Evolutionary conservation across 345 rosid genomes (phyloP).

Genomic region (Hibiscus mutabilis): DNA sequence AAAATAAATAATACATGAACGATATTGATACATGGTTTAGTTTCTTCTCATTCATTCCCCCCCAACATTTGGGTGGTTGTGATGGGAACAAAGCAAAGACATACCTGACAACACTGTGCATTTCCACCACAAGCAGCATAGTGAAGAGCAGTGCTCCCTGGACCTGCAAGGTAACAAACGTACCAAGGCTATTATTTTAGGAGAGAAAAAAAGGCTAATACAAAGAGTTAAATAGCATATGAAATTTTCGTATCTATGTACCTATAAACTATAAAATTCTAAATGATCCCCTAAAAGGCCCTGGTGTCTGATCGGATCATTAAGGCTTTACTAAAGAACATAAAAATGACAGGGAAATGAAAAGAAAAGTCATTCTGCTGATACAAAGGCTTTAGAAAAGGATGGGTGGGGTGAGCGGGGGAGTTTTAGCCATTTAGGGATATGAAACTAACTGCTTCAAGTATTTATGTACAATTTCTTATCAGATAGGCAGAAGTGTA

Average conservation of each 20-base stretch:
- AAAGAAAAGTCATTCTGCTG: neutral
- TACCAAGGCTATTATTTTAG: neutral
- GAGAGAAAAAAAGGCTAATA: neutral
- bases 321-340: neutral
- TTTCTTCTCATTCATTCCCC: neutral
- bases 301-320: neutral
- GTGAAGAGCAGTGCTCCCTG: constrained; percentile 92
- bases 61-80: neutral
- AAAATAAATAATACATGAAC: constrained; percentile 5
- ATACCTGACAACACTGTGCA: constrained; percentile 84
- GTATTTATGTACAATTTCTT: neutral
- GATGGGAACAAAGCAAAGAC: constrained; percentile 8
- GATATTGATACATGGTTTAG: neutral
- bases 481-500: constrained; percentile 3
- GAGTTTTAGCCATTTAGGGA: neutral
- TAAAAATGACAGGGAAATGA: neutral
- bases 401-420: neutral
- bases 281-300: neutral
- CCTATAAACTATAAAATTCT: neutral
- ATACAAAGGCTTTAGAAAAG: neutral
- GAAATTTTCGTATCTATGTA: neutral
- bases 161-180: constrained; percentile 43
- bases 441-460: neutral
- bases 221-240: neutral
- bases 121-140: constrained; percentile 99